These are phyloP conservation scores for Discostella stelligeroides DNA, from an alignment of 108 stramenopile genomes.

Conservation along the genomic window DNA sequence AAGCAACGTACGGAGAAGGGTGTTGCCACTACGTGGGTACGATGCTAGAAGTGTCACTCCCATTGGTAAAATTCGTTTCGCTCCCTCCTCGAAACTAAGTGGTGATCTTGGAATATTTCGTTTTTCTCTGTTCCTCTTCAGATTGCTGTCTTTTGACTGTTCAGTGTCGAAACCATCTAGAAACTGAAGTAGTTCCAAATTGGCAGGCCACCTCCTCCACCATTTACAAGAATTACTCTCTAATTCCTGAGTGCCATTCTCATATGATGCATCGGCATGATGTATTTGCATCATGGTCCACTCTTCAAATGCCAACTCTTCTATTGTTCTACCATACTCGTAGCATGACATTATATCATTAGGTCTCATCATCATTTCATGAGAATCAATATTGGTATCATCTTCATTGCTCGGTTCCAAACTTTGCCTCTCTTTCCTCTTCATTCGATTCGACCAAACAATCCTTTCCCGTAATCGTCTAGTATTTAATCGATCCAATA, in stretches of 20 bases:
- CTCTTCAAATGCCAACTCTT: constrained; percentile 50
- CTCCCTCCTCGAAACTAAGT: constrained; percentile 25
- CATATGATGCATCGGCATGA: constrained; percentile 8
- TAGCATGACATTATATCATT: constrained; percentile 21
- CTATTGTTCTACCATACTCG: constrained; percentile 35
- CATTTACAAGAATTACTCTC: neutral
- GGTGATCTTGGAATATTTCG: constrained; percentile 7
- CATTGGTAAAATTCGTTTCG: constrained; percentile 9
- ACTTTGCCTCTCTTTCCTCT: constrained; percentile 7
- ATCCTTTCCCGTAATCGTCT: constrained; percentile 53
- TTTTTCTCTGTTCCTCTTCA: neutral
- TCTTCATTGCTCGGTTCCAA: neutral
- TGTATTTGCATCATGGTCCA: constrained; percentile 39
- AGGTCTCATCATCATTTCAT: no score
- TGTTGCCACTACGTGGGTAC: constrained; percentile 93
- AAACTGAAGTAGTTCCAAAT: constrained; percentile 52
- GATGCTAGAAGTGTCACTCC: constrained; percentile 69
- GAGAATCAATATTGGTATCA: no score
- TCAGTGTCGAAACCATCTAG: constrained; percentile 5
- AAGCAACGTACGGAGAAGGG: constrained; percentile 76
- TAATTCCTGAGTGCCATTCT: neutral
- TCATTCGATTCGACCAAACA: constrained; percentile 6
- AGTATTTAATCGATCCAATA: constrained; percentile 78
- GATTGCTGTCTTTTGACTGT: neutral
- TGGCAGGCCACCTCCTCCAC: constrained; percentile 31